Percentiles rank a stretch among this genome's conserved stretches.
These are phyloP conservation scores for Annona squamosa DNA, from an alignment of 164 flowering plant genomes.

Conservation along the genomic window DNA sequence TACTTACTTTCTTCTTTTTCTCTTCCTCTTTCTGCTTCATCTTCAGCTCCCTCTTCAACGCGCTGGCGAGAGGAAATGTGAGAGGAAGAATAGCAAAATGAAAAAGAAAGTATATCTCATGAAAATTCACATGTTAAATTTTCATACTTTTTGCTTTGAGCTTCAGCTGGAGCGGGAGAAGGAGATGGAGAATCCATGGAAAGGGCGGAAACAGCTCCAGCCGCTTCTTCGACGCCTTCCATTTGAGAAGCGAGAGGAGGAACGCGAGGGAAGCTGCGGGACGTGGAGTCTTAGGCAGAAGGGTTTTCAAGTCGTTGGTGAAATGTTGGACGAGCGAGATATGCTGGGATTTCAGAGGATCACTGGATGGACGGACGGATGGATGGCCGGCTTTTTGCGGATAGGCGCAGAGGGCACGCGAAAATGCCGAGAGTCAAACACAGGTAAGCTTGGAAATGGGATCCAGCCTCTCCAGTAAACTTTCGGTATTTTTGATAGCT, in stretches of 20 bases:
- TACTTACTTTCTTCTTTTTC: constrained; percentile 33
- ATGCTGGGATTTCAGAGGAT: no score
- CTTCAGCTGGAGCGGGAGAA: constrained; percentile 17
- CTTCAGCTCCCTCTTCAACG: constrained; percentile 48
- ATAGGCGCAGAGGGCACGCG: no score
- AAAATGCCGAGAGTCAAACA: no score
- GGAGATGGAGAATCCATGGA: constrained; percentile 18
- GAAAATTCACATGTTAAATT: background rate
- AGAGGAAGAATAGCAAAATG: background rate
- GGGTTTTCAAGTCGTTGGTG: background rate
- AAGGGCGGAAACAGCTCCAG: constrained; percentile 21
- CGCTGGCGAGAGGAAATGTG: constrained; percentile 24
- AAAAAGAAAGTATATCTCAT: background rate
- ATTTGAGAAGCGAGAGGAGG: background rate
- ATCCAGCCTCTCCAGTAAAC: no score
- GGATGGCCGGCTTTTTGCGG: no score
- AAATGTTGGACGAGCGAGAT: no score
- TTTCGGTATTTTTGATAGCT: no score
- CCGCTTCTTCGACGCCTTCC: constrained; percentile 18
- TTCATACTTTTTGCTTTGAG: constrained; percentile 47
- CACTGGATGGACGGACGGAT: no score
- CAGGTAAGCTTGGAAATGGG: no score
- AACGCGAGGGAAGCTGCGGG: background rate
- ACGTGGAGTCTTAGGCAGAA: background rate
- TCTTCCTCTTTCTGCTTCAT: constrained; percentile 62